Evolutionary conservation across 2,329 filamentous ascomycete genomes (phyloP).

Genomic region (Cytospora piceicola): DNA sequence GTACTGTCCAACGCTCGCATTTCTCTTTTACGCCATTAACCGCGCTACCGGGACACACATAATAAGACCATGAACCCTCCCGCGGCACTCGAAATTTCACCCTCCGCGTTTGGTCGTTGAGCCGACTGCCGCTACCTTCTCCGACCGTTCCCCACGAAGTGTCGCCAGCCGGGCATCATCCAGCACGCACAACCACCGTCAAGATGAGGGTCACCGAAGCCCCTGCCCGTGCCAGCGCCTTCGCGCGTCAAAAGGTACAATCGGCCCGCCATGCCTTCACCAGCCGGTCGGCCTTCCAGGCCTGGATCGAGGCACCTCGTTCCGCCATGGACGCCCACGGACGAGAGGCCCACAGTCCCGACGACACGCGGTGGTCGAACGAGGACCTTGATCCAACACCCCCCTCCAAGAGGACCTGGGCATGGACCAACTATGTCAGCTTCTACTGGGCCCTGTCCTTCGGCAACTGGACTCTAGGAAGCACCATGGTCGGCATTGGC

Average conservation of each 20-base stretch:
- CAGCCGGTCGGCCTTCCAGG: constrained; percentile 19
- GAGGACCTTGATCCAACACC: constrained; percentile 44
- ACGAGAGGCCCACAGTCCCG: background rate
- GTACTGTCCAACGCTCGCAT: no score
- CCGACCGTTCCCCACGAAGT: background rate
- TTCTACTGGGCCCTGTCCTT: constrained; percentile 47
- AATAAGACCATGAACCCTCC: constrained; percentile 1
- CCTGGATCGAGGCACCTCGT: constrained; percentile 22
- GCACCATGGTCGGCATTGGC: constrained; percentile 44
- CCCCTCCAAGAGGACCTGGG: constrained; percentile 44
- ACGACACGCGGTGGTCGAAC: constrained; percentile 23
- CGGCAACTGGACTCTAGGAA: constrained; percentile 48
- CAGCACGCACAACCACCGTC: background rate
- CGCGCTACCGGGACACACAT: constrained; percentile 1
- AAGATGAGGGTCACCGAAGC: constrained; percentile 22
- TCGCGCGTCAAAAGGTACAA: constrained; percentile 14
- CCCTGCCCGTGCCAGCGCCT: constrained; percentile 14
- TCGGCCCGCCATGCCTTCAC: constrained; percentile 22
- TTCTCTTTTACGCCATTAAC: background rate
- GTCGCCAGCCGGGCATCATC: background rate
- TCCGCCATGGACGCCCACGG: constrained; percentile 18
- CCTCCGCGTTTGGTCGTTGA: background rate
- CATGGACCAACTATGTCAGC: constrained; percentile 45
- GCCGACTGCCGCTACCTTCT: background rate
- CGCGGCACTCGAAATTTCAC: background rate